Evolutionary conservation across 805 yeast species (phyloP), one percentile per base, ranked within the genome.

Genomic region (Clavispora fructus): DNA sequence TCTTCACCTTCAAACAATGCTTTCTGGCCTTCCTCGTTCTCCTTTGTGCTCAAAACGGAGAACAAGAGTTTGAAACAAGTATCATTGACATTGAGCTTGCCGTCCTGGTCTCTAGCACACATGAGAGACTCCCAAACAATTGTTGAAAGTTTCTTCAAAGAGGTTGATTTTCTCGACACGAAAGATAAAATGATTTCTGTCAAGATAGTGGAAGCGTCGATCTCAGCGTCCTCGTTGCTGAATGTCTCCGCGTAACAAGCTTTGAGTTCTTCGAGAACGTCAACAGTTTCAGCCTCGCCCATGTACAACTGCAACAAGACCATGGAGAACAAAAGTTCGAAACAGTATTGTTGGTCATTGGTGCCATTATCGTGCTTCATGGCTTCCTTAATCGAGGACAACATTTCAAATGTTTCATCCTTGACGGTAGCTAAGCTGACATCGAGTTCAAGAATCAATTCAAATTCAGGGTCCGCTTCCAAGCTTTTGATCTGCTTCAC

Each of bases 21-120:
- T 25, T 76, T 74, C 63, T 87, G 94, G 1, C 97, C 97, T 54
- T 83, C 82, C 50, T 82, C 79, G 61, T 86, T 87, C 63, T 91
- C 97, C 58, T 79, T 82, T 0, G 95, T 61, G 6, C 48, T 60
- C 48, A 72, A 61, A 7, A 71, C 68, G 44, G 68, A 64, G 47
- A 56, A 68, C 46, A 72, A 56, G 39, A 69, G 61, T 48, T 63
- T 52, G 47, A 72, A 66, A 41, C 73, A 59, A 14, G 60, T 64
- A n/a, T 56, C 61, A 28, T 57, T 60, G 17, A 70, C 50, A 43
- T 61, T 59, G 29, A 60, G 40, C 14, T 56, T 51, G 1, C 68
- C 70, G 12, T 57, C 61, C 16, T 58, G 59, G 32, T 56, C 60
- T 40, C 42, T 52, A 26, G 58, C 57, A 45, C 77, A 71, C 43